Percentiles rank a stretch among this genome's conserved stretches.
phyloP scores from a whole-genome alignment of 148 eudicot species.

The Rhododendron ferrugineum region DNA sequence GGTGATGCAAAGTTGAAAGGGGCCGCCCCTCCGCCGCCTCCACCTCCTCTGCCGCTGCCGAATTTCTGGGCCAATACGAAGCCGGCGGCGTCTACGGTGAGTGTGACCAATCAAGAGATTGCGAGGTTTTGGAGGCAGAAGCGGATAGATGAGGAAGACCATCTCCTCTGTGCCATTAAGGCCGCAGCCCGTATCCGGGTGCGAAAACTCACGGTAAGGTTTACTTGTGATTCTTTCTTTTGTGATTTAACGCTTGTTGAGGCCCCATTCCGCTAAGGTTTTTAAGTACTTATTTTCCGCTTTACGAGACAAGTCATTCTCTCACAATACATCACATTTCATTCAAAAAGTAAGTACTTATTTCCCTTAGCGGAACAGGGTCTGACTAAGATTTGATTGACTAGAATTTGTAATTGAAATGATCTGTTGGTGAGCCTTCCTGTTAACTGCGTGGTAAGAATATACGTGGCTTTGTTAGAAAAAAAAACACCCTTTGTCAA shows the following conservation, averaged over 20 bases:
- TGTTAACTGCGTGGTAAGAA: no score
- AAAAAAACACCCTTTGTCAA: not conserved
- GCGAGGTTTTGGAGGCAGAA: conserved; percentile 62
- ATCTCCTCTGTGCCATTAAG: conserved; percentile 63
- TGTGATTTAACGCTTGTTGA: no score
- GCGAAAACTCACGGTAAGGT: conserved; percentile 45
- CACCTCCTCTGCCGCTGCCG: conserved; percentile 25
- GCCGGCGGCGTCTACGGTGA: not conserved
- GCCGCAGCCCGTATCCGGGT: conserved; percentile 70
- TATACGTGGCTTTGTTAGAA: no score
- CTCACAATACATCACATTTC: no score
- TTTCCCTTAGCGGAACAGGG: no score
- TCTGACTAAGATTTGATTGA: no score
- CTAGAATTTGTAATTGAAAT: no score
- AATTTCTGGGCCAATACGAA: conserved; percentile 1
- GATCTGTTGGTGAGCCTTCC: no score
- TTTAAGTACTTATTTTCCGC: no score
- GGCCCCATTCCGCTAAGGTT: no score
- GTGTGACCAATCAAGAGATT: conserved; percentile 63
- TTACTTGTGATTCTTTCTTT: not conserved
- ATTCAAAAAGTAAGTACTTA: no score
- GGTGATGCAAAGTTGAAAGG: not conserved
- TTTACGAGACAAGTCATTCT: no score
- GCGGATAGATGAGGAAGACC: conserved; percentile 63
- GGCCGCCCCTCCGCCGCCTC: conserved; percentile 9